phyloP scores from a whole-genome alignment of 768 basidiomycete genomes.

The Panaeolus cyanescens region DNA sequence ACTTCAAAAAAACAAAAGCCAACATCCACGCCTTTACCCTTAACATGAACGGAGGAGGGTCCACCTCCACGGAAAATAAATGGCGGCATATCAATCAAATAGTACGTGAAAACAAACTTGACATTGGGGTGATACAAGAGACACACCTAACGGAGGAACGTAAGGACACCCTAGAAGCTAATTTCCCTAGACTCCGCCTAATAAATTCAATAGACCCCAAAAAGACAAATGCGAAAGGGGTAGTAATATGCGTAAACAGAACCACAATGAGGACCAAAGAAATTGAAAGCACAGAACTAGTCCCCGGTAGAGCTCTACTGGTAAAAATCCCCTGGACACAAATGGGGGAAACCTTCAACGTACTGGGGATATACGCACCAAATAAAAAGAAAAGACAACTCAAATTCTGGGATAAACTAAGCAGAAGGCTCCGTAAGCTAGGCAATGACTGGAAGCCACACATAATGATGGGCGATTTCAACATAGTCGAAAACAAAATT shows the following conservation, averaged over 20 bases:
- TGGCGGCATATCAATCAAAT: constrained; percentile 28
- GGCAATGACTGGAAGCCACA: constrained; percentile 22
- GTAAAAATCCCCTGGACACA: constrained; percentile 19
- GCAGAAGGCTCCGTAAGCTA: neutral
- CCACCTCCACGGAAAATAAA: constrained; percentile 13
- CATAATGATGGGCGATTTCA: constrained; percentile 42
- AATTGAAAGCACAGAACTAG: constrained; percentile 8
- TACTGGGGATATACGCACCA: constrained; percentile 39
- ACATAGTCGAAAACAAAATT: constrained; percentile 38
- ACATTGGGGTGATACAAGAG: constrained; percentile 30
- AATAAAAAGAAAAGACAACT: constrained; percentile 26
- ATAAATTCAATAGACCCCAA: constrained; percentile 14
- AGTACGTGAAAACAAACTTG: constrained; percentile 24
- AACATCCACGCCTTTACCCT: constrained; percentile 18
- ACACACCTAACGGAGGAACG: constrained; percentile 26
- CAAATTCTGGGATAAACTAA: constrained; percentile 27
- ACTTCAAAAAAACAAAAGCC: constrained; percentile 10
- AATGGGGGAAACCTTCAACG: constrained; percentile 11
- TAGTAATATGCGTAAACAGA: constrained; percentile 37
- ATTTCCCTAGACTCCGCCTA: constrained; percentile 17
- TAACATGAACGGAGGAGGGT: constrained; percentile 23
- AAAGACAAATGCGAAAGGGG: constrained; percentile 23
- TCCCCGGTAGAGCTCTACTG: constrained; percentile 28
- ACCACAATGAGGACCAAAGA: constrained; percentile 17
- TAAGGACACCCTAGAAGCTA: constrained; percentile 7